Percentiles rank a stretch among this genome's conserved stretches.
Evolutionary conservation across 305 asterid species (phyloP).

Genomic region (Fraxinus greggii): DNA sequence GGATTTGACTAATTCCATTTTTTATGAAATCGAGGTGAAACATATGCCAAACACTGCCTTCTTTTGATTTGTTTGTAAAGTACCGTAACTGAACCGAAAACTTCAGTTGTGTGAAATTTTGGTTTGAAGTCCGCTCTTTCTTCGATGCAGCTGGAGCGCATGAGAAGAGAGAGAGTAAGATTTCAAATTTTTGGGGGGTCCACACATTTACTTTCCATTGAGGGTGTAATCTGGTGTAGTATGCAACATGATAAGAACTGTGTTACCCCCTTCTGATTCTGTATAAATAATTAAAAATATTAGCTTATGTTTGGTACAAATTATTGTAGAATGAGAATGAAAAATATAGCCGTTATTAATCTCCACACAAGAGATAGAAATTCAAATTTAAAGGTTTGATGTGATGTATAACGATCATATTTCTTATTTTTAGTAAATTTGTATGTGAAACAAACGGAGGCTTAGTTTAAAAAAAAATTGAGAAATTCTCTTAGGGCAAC

Average conservation of each 20-base stretch:
- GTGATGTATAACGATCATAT: too few relatives aligned
- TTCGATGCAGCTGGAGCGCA: slow-evolving; percentile 12
- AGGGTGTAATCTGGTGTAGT: background rate
- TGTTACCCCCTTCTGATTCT: background rate
- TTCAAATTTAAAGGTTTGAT: too few relatives aligned
- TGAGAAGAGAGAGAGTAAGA: background rate
- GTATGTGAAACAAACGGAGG: too few relatives aligned
- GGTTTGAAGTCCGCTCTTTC: slow-evolving; percentile 13
- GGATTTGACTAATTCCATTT: background rate
- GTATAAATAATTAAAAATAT: too few relatives aligned
- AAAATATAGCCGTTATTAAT: too few relatives aligned
- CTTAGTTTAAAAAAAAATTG: too few relatives aligned
- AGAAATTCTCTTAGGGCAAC: background rate
- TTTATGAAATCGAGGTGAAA: background rate
- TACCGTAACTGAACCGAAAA: background rate
- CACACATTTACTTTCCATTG: background rate
- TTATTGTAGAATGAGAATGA: too few relatives aligned
- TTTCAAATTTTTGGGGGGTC: background rate
- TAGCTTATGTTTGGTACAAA: too few relatives aligned
- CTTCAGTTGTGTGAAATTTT: background rate
- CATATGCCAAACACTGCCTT: background rate
- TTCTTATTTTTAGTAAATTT: too few relatives aligned
- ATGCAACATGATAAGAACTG: background rate
- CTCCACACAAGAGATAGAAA: too few relatives aligned
- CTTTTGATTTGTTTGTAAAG: background rate